These are phyloP conservation scores for Dendrobium nobile DNA, from an alignment of 106 monocot genomes.

Conservation along the genomic window DNA sequence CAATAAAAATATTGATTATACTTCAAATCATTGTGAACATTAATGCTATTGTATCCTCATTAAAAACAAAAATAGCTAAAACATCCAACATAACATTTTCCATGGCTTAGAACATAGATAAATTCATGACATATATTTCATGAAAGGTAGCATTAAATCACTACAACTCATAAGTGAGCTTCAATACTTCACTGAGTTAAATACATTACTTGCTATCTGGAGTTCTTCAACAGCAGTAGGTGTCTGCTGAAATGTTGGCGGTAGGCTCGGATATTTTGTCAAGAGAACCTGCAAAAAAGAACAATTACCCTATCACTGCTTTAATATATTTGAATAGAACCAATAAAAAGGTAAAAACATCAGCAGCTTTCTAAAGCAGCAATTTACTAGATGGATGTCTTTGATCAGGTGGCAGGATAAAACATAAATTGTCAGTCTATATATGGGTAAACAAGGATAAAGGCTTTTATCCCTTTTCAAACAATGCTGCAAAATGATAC, in stretches of 20 bases:
- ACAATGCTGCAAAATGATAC: too few relatives aligned
- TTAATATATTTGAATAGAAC: neutral
- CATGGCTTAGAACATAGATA: neutral
- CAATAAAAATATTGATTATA: neutral
- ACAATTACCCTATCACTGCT: neutral
- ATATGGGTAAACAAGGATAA: too few relatives aligned
- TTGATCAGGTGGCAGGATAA: neutral
- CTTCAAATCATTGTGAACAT: neutral
- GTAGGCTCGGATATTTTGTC: conserved; percentile 86
- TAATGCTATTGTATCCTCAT: neutral
- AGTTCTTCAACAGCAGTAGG: conserved; percentile 76
- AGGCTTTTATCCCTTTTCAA: too few relatives aligned
- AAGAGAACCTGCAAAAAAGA: conserved; percentile 51
- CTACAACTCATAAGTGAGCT: neutral
- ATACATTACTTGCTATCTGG: conserved; percentile 68
- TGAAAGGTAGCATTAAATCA: neutral
- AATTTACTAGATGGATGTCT: neutral
- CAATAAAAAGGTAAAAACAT: neutral
- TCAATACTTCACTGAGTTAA: neutral
- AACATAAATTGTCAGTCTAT: neutral
- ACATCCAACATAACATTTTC: neutral
- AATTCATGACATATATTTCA: neutral
- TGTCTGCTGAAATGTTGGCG: conserved; percentile 72
- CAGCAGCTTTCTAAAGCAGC: neutral
- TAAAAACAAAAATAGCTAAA: neutral